Conservation (phyloP, 768 basidiomycete genomes). For the Termitomyces sp. region DNA sequence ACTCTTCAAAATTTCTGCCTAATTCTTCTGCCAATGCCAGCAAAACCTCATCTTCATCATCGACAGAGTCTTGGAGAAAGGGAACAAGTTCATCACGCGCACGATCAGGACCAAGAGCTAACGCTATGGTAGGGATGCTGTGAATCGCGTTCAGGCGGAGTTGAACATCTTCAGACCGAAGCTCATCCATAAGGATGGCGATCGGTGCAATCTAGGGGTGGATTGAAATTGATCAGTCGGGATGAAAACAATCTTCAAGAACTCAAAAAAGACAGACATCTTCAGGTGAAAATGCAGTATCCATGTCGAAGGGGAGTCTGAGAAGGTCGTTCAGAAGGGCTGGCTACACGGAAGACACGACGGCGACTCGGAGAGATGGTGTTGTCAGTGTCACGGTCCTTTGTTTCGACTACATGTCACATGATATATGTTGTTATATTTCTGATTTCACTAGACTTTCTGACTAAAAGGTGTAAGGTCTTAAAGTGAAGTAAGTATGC, state of each 20-base stretch:
- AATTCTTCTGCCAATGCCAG: conserved; percentile 94
- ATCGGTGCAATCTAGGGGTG: conserved; percentile 81
- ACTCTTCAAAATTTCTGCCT: conserved; percentile 89
- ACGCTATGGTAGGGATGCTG: conserved; percentile 95
- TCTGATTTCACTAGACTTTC: too few relatives aligned
- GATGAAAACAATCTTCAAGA: conserved; percentile 16
- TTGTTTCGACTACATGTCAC: not conserved
- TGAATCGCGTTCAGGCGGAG: conserved; percentile 95
- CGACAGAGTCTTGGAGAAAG: conserved; percentile 97
- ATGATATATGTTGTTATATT: too few relatives aligned
- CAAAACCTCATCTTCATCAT: conserved; percentile 98
- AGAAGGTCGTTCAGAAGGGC: not conserved
- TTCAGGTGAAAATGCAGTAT: conserved; percentile 60
- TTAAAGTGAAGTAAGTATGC: conserved; percentile 55
- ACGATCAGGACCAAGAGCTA: conserved; percentile 93
- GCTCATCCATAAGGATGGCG: conserved; percentile 96
- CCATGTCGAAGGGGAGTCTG: conserved; percentile 39
- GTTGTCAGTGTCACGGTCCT: too few relatives aligned
- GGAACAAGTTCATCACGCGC: conserved; percentile 94
- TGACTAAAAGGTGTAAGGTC: too few relatives aligned
- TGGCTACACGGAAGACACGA: not conserved
- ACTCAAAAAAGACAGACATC: conserved; percentile 48
- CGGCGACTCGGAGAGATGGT: not conserved
- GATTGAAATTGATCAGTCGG: conserved; percentile 4
- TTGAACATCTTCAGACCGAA: conserved; percentile 96